phyloP scores from a whole-genome alignment of 108 stramenopile species.

The Stephanodiscus triporus region DNA sequence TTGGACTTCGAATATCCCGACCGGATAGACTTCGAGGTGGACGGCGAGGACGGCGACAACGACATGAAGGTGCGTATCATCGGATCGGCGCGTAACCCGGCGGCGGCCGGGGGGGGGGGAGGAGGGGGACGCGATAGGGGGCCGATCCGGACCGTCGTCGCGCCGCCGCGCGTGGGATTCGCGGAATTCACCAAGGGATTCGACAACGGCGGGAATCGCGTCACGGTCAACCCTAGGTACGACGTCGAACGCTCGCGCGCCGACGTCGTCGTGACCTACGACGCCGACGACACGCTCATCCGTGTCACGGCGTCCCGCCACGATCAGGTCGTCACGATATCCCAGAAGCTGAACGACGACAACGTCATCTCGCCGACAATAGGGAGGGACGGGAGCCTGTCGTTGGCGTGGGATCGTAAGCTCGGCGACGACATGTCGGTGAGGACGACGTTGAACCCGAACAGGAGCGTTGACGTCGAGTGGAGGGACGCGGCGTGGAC shows the following conservation, averaged over 20 bases:
- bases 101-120: not conserved
- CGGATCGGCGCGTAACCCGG: constrained; percentile 28
- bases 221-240: constrained; percentile 83
- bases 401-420: constrained; percentile 79
- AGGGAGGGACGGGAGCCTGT: constrained; percentile 66
- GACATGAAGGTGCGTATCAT: constrained; percentile 60
- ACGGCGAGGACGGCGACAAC: constrained; percentile 72
- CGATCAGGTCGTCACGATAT: constrained; percentile 77
- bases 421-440: constrained; percentile 70
- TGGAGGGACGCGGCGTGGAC: constrained; percentile 88
- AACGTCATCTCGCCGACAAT: constrained; percentile 84
- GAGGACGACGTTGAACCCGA: constrained; percentile 75
- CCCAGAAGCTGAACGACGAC: constrained; percentile 74
- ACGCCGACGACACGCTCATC: constrained; percentile 73
- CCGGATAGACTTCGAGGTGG: constrained; percentile 63
- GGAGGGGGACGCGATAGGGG: not conserved
- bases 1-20: constrained; percentile 58
- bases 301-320: constrained; percentile 64
- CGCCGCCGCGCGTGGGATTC: constrained; percentile 24
- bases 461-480: constrained; percentile 79
- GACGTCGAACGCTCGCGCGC: constrained; percentile 59
- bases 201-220: constrained; percentile 72
- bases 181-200: constrained; percentile 85
- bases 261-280: constrained; percentile 81
- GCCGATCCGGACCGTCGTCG: too few relatives aligned